A percentile compares a stretch with the other conserved stretches of the same genome.
Evolutionary conservation across 2,329 filamentous ascomycete genomes (phyloP).

Genomic region (Fusarium succisae): DNA sequence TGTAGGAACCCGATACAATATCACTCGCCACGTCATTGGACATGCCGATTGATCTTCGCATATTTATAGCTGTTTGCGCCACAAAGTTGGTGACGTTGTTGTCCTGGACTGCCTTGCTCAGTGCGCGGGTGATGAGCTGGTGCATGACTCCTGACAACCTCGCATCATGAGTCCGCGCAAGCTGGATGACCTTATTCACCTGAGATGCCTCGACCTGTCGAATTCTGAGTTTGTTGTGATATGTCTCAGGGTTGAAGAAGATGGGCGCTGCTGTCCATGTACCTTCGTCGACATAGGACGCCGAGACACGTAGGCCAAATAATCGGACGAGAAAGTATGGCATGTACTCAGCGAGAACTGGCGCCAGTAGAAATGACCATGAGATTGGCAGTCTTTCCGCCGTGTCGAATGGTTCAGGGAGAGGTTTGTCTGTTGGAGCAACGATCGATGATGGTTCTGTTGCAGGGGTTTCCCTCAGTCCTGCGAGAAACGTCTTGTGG

Average conservation of each 20-base stretch:
- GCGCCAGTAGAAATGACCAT: constrained; percentile 36
- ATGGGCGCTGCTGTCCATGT: constrained; percentile 33
- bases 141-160: constrained; percentile 34
- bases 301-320: constrained; percentile 23
- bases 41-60: constrained; percentile 35
- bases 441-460: background rate
- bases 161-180: constrained; percentile 29
- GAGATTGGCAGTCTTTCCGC: constrained; percentile 36
- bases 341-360: constrained; percentile 23
- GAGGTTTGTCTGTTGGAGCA: background rate
- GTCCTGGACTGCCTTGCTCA: constrained; percentile 30
- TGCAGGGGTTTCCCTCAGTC: background rate
- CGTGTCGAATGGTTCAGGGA: constrained; percentile 37
- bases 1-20: constrained; percentile 30
- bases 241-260: constrained; percentile 13
- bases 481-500: constrained; percentile 35
- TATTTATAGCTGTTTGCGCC: constrained; percentile 37
- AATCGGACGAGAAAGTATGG: constrained; percentile 28
- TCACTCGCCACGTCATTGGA: constrained; percentile 26
- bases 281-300: constrained; percentile 17
- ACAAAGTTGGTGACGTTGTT: constrained; percentile 37
- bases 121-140: constrained; percentile 32
- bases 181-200: constrained; percentile 8
- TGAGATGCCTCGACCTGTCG: constrained; percentile 16
- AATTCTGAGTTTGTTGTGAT: constrained; percentile 27